A percentile compares a stretch with the other conserved stretches of the same genome.
Conservation (phyloP, 2,329 filamentous ascomycete species). For the Knufia petricola region DNA sequence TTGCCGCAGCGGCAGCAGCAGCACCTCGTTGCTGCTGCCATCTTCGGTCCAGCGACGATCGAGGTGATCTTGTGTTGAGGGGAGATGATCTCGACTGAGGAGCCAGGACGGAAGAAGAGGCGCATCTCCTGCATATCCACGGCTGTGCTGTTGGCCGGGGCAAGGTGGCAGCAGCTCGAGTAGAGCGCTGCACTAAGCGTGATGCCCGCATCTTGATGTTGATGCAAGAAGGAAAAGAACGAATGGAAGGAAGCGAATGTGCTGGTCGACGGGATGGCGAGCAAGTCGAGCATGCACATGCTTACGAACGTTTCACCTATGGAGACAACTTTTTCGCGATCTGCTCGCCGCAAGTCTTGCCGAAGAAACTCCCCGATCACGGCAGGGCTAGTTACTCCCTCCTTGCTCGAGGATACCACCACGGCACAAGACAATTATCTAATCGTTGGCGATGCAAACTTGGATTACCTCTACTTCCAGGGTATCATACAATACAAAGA, state of each 20-base stretch:
- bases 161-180: constrained; percentile 29
- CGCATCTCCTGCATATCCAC: constrained; percentile 32
- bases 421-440: too few relatives aligned
- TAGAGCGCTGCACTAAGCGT: constrained; percentile 17
- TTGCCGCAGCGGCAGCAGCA: constrained; percentile 35
- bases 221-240: constrained; percentile 4
- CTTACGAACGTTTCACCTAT: too few relatives aligned
- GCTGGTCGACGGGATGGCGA: constrained; percentile 1
- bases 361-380: not conserved
- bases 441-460: too few relatives aligned
- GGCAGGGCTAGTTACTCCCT: too few relatives aligned
- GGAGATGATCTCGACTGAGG: constrained; percentile 14
- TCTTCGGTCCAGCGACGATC: constrained; percentile 30
- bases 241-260: constrained; percentile 5
- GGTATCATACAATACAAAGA: not conserved
- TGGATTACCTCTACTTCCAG: not conserved
- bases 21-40: constrained; percentile 35
- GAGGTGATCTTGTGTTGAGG: constrained; percentile 21
- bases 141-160: constrained; percentile 29
- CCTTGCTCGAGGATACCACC: too few relatives aligned
- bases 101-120: constrained; percentile 27
- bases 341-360: not conserved
- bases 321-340: not conserved
- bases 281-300: not conserved
- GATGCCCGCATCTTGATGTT: constrained; percentile 20